Conservation (phyloP, 2,329 filamentous ascomycete genomes). For the Ilyonectria mors-panacis region DNA sequence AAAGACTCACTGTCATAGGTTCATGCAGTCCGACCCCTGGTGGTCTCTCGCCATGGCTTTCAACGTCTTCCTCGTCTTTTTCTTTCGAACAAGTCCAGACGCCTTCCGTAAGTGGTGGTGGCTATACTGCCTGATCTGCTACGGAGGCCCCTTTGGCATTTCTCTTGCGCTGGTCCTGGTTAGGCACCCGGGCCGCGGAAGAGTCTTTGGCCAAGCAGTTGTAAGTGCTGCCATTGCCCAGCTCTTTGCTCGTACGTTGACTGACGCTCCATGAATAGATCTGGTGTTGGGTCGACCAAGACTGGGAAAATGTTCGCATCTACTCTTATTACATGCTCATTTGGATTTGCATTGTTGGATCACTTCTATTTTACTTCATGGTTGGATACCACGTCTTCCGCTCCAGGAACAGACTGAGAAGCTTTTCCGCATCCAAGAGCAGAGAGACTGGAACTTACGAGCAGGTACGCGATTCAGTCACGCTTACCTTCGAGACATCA, state of each 20-base stretch:
- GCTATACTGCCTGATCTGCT: constrained; percentile 79
- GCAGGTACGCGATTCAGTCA: constrained; percentile 47
- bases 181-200: constrained; percentile 52
- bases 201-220: constrained; percentile 70
- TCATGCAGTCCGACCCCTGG: constrained; percentile 82
- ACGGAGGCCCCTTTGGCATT: constrained; percentile 79
- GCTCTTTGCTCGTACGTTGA: neutral
- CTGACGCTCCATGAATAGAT: constrained; percentile 58
- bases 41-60: constrained; percentile 88
- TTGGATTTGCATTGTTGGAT: constrained; percentile 71
- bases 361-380: constrained; percentile 68
- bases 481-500: neutral
- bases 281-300: constrained; percentile 73
- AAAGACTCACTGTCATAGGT: constrained; percentile 62
- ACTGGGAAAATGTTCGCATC: constrained; percentile 70
- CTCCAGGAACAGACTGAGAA: constrained; percentile 68
- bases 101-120: constrained; percentile 81
- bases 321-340: constrained; percentile 75
- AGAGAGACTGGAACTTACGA: constrained; percentile 50
- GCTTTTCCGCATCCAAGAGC: constrained; percentile 61
- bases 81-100: constrained; percentile 72
- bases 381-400: constrained; percentile 74
- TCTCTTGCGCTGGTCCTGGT: constrained; percentile 76
- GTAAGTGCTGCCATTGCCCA: constrained; percentile 54
- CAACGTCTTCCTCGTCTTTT: constrained; percentile 82